Evolutionary conservation across 805 yeast species (phyloP).

Genomic region (Wickerhamomyces alni): DNA sequence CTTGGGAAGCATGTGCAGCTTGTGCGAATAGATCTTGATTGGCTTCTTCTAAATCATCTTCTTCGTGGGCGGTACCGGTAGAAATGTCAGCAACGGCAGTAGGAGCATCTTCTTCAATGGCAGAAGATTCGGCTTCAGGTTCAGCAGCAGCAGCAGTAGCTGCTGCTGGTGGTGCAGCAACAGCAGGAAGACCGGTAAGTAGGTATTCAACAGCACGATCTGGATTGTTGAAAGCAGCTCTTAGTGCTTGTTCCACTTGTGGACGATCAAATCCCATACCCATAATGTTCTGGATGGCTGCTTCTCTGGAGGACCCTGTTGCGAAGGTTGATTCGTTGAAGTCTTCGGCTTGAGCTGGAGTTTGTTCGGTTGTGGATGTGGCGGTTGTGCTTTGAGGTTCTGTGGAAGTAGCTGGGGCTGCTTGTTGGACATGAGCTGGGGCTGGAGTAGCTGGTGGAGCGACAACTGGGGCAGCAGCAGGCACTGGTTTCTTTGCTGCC

Average conservation of each 20-base stretch:
- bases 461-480: conserved; percentile 5
- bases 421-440: conserved; percentile 13
- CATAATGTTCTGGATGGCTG: conserved; percentile 75
- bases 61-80: not conserved
- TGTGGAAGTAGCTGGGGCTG: conserved; percentile 19
- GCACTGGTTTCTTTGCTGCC: conserved; percentile 22
- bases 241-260: conserved; percentile 83
- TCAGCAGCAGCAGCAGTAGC: conserved; percentile 15
- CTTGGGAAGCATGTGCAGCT: conserved; percentile 32
- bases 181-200: conserved; percentile 73
- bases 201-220: conserved; percentile 97
- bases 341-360: conserved; percentile 19
- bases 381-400: conserved; percentile 14
- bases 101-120: conserved; percentile 1
- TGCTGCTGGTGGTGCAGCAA: conserved; percentile 23
- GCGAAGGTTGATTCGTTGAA: conserved; percentile 53
- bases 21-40: conserved; percentile 31
- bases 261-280: conserved; percentile 94
- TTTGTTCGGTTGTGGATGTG: conserved; percentile 10
- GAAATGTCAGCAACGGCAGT: not conserved
- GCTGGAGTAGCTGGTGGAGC: conserved; percentile 15
- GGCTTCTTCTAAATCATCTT: conserved; percentile 13
- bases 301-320: conserved; percentile 71
- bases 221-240: conserved; percentile 96
- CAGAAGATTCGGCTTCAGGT: conserved; percentile 1